phyloP scores from a whole-genome alignment of 2,329 filamentous ascomycete genomes.

The Zymoseptoria pseudotritici region DNA sequence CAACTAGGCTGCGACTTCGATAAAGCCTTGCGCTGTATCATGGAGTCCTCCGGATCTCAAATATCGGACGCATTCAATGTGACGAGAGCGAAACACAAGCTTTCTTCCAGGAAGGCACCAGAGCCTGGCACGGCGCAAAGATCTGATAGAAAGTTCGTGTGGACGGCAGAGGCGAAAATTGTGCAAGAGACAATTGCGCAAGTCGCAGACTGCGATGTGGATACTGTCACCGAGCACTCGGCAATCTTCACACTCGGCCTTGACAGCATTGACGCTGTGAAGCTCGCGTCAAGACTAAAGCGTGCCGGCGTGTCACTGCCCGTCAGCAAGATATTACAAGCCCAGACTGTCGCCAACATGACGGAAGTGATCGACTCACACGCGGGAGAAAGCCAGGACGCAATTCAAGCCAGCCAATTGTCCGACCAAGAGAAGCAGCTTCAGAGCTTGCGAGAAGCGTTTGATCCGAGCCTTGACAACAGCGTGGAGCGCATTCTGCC shows the following conservation, averaged over 20 bases:
- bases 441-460: constrained; percentile 1
- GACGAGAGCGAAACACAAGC: constrained; percentile 1
- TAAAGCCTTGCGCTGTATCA: constrained; percentile 8
- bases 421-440: constrained; percentile 10
- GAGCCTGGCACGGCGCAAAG: constrained; percentile 15
- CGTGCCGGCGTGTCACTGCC: constrained; percentile 52
- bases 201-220: constrained; percentile 49
- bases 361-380: constrained; percentile 20
- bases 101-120: constrained; percentile 1
- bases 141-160: constrained; percentile 42
- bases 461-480: constrained; percentile 3
- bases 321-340: constrained; percentile 70
- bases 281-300: constrained; percentile 65
- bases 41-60: constrained; percentile 1
- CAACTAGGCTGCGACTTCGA: constrained; percentile 7
- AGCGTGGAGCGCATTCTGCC: constrained; percentile 58
- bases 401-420: constrained; percentile 14
- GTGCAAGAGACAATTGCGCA: constrained; percentile 57
- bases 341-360: constrained; percentile 61
- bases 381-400: neutral
- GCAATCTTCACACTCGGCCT: constrained; percentile 76
- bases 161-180: constrained; percentile 47
- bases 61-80: constrained; percentile 9
- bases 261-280: constrained; percentile 89
- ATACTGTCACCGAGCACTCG: constrained; percentile 49